A percentile compares a stretch with the other conserved stretches of the same genome.
Evolutionary conservation across 495 filamentous ascomycete species (phyloP).

Genomic region (Penicillium turbatum): DNA sequence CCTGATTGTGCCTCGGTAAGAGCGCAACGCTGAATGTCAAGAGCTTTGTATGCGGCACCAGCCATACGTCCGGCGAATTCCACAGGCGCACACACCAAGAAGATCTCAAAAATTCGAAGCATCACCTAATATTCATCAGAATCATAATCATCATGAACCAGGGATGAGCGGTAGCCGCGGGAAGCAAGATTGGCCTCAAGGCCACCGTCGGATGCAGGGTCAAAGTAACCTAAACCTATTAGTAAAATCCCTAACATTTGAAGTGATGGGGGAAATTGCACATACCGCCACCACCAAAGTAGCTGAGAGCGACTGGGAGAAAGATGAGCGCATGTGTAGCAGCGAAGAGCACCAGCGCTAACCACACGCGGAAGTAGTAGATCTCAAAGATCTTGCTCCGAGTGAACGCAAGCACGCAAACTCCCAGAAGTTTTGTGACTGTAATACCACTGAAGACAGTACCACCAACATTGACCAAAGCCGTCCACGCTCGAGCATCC

Average conservation of each 20-base stretch:
- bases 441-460: conserved; percentile 96
- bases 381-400: conserved; percentile 98
- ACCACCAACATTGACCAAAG: conserved; percentile 86
- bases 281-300: conserved; percentile 77
- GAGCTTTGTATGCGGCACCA: background rate
- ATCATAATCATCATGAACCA: conserved; percentile 50
- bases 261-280: conserved; percentile 7
- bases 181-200: conserved; percentile 75
- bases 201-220: conserved; percentile 77
- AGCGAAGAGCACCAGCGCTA: conserved; percentile 85
- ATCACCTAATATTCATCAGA: conserved; percentile 46
- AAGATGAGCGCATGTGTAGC: conserved; percentile 86
- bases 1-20: background rate
- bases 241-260: conserved; percentile 1
- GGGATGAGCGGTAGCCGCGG: conserved; percentile 46
- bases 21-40: background rate
- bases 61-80: background rate
- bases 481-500: conserved; percentile 85
- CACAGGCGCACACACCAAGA: conserved; percentile 7
- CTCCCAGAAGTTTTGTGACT: conserved; percentile 88
- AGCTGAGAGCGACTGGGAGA: conserved; percentile 82
- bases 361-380: conserved; percentile 97
- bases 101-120: conserved; percentile 1
- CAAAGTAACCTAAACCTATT: conserved; percentile 60
- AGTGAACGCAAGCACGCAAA: conserved; percentile 89